Conservation (phyloP, 768 basidiomycete species). For the Trametes meyenii region DNA sequence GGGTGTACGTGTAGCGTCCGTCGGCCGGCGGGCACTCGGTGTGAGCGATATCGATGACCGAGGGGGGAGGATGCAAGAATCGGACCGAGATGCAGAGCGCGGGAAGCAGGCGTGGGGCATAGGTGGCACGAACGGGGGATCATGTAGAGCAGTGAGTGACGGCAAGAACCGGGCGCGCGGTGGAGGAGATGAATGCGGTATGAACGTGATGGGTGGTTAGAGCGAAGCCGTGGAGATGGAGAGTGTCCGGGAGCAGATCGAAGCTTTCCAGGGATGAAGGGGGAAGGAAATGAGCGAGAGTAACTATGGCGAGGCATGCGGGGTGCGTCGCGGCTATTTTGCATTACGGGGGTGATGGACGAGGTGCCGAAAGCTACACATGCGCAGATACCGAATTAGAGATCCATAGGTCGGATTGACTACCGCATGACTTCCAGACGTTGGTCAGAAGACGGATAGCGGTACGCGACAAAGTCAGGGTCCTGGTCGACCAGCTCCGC, state of each 20-base stretch:
- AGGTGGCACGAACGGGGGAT: background rate
- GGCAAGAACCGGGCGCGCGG: background rate
- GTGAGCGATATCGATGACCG: background rate
- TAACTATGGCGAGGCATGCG: background rate
- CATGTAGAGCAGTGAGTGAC: constrained; percentile 5
- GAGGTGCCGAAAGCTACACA: constrained; percentile 11
- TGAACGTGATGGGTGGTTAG: too few species aligned
- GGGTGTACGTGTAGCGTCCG: constrained; percentile 12
- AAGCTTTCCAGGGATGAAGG: background rate
- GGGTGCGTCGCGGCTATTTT: background rate
- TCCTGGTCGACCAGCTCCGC: constrained; percentile 87
- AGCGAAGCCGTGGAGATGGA: background rate
- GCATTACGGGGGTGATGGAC: background rate
- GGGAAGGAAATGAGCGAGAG: background rate
- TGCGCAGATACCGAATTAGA: background rate
- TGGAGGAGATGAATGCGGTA: background rate
- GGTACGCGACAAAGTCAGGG: constrained; percentile 81
- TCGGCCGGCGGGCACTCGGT: background rate
- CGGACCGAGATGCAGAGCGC: constrained; percentile 7
- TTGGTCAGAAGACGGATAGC: constrained; percentile 81
- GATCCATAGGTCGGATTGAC: background rate
- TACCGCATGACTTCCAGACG: constrained; percentile 62
- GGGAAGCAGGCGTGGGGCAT: constrained; percentile 5
- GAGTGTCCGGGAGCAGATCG: background rate
- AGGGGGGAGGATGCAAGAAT: constrained; percentile 2